Evolutionary conservation across 2,329 filamentous ascomycete species (phyloP).

Genomic region (Huntiella moniliformis): DNA sequence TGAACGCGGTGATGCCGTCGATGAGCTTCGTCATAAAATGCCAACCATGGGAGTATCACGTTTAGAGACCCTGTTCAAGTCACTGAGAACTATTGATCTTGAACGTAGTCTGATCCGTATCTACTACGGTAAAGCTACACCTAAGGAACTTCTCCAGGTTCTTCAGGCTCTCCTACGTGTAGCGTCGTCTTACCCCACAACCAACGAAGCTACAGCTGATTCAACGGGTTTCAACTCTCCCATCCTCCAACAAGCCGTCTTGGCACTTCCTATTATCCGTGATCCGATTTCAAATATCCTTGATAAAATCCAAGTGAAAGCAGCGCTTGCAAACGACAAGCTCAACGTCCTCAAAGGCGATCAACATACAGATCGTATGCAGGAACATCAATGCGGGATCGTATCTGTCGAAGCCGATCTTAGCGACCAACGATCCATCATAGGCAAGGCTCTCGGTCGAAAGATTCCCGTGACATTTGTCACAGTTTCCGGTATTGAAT

Average conservation of each 20-base stretch:
- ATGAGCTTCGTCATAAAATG: conserved; percentile 58
- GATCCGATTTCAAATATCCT: conserved; percentile 56
- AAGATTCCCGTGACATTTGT: conserved; percentile 55
- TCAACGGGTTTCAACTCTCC: conserved; percentile 49
- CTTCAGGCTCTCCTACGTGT: conserved; percentile 74
- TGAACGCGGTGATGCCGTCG: conserved; percentile 64
- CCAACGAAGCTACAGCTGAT: conserved; percentile 45
- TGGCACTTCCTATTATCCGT: conserved; percentile 56
- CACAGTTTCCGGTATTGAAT: conserved; percentile 81
- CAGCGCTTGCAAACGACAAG: conserved; percentile 76
- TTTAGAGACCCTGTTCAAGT: conserved; percentile 50
- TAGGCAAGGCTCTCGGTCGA: conserved; percentile 53
- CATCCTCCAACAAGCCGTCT: conserved; percentile 52
- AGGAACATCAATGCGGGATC: conserved; percentile 76
- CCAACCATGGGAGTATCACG: conserved; percentile 52
- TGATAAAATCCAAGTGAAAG: conserved; percentile 66
- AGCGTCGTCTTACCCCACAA: conserved; percentile 45
- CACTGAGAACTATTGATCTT: conserved; percentile 53
- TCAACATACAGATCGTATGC: conserved; percentile 75
- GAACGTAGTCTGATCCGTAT: conserved; percentile 88
- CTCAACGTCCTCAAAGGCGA: conserved; percentile 82
- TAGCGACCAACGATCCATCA: conserved; percentile 52
- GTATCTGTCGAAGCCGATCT: conserved; percentile 82
- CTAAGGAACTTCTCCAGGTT: conserved; percentile 69
- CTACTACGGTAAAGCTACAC: conserved; percentile 90